Conservation (phyloP, 495 filamentous ascomycete species). For the Delitschia confertaspora region DNA sequence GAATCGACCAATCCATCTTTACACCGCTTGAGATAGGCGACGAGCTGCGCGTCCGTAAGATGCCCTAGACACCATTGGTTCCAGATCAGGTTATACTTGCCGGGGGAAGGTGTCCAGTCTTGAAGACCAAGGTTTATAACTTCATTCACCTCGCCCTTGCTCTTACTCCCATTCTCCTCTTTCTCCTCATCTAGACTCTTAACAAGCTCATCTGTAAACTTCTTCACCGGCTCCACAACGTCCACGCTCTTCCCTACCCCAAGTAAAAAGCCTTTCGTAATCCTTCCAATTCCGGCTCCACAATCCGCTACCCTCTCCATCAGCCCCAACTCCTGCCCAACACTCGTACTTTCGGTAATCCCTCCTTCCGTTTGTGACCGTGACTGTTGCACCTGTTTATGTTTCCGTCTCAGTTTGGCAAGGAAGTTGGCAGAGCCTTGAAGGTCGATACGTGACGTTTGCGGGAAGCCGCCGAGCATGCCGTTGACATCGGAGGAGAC, state of each 20-base stretch:
- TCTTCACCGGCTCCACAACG: slow-evolving; percentile 51
- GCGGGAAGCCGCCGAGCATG: slow-evolving; percentile 78
- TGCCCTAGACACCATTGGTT: slow-evolving; percentile 93
- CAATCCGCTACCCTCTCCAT: slow-evolving; percentile 46
- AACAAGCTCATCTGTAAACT: slow-evolving; percentile 39
- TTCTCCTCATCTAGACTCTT: neutral
- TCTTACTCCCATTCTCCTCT: neutral
- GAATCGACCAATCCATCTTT: slow-evolving; percentile 41
- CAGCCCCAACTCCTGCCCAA: slow-evolving; percentile 23
- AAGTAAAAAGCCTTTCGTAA: slow-evolving; percentile 49
- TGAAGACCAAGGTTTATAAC: slow-evolving; percentile 70
- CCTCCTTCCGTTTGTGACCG: neutral
- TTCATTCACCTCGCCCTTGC: slow-evolving; percentile 40
- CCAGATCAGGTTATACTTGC: slow-evolving; percentile 55
- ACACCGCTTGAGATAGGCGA: slow-evolving; percentile 57
- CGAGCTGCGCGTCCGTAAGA: slow-evolving; percentile 69
- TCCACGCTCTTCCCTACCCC: slow-evolving; percentile 47
- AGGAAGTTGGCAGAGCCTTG: slow-evolving; percentile 69
- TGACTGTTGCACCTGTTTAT: neutral
- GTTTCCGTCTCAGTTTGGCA: slow-evolving; percentile 54
- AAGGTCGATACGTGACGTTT: slow-evolving; percentile 66
- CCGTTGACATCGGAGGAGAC: slow-evolving; percentile 61
- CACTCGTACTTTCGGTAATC: neutral
- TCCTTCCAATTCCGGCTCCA: slow-evolving; percentile 55
- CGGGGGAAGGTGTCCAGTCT: slow-evolving; percentile 53